phyloP scores from a whole-genome alignment of 2,329 filamentous ascomycete genomes.

The Sarocladium oryzae region DNA sequence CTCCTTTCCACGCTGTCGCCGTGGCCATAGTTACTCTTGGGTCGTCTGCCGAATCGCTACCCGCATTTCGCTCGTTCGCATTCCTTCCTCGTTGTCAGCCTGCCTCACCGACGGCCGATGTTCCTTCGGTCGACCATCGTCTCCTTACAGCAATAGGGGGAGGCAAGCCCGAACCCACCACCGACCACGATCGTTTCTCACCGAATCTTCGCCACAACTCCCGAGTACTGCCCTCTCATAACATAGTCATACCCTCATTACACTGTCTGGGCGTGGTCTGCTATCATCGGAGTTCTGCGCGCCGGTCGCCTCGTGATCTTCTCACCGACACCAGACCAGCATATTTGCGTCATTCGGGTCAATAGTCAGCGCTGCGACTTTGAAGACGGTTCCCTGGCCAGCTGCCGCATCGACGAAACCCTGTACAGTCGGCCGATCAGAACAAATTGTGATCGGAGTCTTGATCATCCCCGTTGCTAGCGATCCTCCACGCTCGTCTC shows the following conservation, averaged over 20 bases:
- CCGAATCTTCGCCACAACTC: neutral
- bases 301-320: neutral
- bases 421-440: neutral
- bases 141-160: slow-evolving; percentile 8
- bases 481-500: neutral
- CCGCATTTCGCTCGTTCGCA: neutral
- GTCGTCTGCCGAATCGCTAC: neutral
- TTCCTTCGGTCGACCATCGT: neutral
- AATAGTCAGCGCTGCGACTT: neutral
- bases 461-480: neutral
- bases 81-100: neutral
- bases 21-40: slow-evolving; percentile 7
- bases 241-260: neutral
- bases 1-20: neutral
- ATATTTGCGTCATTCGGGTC: slow-evolving; percentile 1
- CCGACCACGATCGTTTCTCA: slow-evolving; percentile 9
- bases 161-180: neutral
- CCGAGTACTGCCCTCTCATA: neutral
- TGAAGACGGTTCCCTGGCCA: neutral
- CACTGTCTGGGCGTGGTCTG: neutral
- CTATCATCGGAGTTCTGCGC: neutral
- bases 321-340: neutral
- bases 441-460: neutral
- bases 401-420: neutral
- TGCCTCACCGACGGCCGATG: slow-evolving; percentile 3